Conservation (phyloP, 768 basidiomycete genomes). For the Cantharellus anzutake region DNA sequence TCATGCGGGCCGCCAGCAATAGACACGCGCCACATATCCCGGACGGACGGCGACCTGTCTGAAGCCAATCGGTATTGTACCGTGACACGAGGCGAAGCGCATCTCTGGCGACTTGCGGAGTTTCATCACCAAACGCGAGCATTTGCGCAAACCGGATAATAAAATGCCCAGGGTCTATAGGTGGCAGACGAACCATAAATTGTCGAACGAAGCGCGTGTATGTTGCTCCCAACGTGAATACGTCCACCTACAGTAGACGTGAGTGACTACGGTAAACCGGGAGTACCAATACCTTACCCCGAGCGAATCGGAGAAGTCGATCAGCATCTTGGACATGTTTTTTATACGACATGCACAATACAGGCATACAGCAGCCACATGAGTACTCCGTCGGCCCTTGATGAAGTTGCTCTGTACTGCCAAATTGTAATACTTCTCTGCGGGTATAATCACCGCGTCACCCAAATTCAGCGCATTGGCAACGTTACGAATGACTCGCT, state of each 20-base stretch:
- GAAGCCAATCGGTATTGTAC: conserved; percentile 96
- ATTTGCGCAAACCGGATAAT: conserved; percentile 88
- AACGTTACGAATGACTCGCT: conserved; percentile 65
- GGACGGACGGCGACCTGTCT: conserved; percentile 81
- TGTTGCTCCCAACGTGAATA: conserved; percentile 89
- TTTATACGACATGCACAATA: conserved; percentile 87
- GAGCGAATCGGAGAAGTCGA: conserved; percentile 94
- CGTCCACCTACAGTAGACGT: conserved; percentile 52
- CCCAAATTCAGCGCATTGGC: conserved; percentile 60
- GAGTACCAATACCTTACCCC: conserved; percentile 31
- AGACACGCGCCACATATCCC: conserved; percentile 96
- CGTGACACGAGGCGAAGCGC: conserved; percentile 85
- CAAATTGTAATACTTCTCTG: conserved; percentile 76
- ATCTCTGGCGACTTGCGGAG: conserved; percentile 77
- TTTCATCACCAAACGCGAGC: conserved; percentile 92
- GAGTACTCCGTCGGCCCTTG: conserved; percentile 78
- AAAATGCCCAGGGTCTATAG: conserved; percentile 92
- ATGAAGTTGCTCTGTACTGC: conserved; percentile 89
- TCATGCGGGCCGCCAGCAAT: conserved; percentile 92
- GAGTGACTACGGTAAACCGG: background rate
- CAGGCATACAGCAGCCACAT: conserved; percentile 89
- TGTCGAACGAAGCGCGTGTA: conserved; percentile 88
- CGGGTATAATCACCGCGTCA: conserved; percentile 61
- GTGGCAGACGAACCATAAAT: conserved; percentile 47
- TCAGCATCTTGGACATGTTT: conserved; percentile 93